phyloP scores from a whole-genome alignment of 2,329 filamentous ascomycete species.

The Trichoderma arundinaceum region DNA sequence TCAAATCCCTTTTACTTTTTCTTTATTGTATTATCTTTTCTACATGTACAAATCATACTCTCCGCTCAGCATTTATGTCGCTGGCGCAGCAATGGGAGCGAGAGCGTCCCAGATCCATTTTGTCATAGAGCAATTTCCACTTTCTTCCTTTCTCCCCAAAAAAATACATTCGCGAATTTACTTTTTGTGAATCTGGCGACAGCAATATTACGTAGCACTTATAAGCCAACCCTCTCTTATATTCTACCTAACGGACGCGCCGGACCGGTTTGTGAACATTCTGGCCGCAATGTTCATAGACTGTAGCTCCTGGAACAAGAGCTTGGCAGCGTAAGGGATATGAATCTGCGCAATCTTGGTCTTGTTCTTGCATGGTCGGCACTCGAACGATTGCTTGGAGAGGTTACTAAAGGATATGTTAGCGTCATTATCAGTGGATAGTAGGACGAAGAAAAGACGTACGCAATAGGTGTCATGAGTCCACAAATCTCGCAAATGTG shows the following conservation, averaged over 20 bases:
- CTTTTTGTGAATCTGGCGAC: constrained; percentile 1
- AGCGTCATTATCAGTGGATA: constrained; percentile 37
- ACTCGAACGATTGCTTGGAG: constrained; percentile 95
- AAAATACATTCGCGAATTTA: constrained; percentile 15
- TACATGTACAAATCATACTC: constrained; percentile 34
- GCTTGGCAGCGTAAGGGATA: constrained; percentile 96
- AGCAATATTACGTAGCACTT: constrained; percentile 25
- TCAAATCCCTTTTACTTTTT: constrained; percentile 5
- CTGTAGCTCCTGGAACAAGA: constrained; percentile 96
- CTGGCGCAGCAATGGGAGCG: constrained; percentile 24
- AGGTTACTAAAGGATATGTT: constrained; percentile 69
- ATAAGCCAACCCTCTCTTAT: constrained; percentile 18
- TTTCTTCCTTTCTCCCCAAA: constrained; percentile 11
- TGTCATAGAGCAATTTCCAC: constrained; percentile 25
- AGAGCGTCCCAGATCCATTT: constrained; percentile 25
- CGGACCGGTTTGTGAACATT: constrained; percentile 90
- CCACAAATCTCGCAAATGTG: constrained; percentile 99
- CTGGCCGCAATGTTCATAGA: constrained; percentile 98
- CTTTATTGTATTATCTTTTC: constrained; percentile 32
- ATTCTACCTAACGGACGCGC: constrained; percentile 69
- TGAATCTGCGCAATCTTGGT: constrained; percentile 97
- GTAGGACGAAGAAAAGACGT: constrained; percentile 54
- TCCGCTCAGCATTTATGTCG: constrained; percentile 25
- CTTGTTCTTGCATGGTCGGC: constrained; percentile 98
- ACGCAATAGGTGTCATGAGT: constrained; percentile 98